Evolutionary conservation across 78 protist genomes (phyloP).

Genomic region (Blattamonas nauphoetae): DNA sequence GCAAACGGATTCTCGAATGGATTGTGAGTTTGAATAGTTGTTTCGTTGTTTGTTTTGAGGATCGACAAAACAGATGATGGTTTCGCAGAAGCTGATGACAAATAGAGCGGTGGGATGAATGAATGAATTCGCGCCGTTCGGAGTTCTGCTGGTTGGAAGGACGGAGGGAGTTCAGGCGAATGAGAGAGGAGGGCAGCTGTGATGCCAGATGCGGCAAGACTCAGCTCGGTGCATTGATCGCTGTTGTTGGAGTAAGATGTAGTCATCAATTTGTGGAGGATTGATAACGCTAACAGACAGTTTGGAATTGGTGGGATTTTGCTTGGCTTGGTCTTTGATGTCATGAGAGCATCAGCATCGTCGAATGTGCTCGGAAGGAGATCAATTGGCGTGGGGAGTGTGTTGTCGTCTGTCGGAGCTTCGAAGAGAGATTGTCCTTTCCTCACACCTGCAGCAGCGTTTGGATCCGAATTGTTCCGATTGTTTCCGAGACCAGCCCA

Average conservation of each 20-base stretch:
- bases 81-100: neutral
- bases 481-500: too few species aligned
- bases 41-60: too few species aligned
- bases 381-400: neutral
- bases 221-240: neutral
- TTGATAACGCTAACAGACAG: neutral
- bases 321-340: neutral
- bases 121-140: neutral
- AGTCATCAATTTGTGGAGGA: neutral
- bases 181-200: neutral
- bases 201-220: neutral
- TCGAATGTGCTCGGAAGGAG: neutral
- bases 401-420: too few species aligned
- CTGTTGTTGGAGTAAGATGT: neutral
- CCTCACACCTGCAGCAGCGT: too few species aligned
- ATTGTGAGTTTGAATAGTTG: too few species aligned
- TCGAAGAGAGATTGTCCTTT: too few species aligned
- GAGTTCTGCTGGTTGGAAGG: neutral
- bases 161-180: neutral
- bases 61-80: too few species aligned
- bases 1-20: neutral
- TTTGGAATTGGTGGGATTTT: neutral
- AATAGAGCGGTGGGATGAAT: neutral
- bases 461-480: too few species aligned
- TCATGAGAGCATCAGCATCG: neutral